Evolutionary conservation across 192 early-diverging fungal species (phyloP), one percentile per base, ranked within the genome.

Genomic region (Backusella luteola): DNA sequence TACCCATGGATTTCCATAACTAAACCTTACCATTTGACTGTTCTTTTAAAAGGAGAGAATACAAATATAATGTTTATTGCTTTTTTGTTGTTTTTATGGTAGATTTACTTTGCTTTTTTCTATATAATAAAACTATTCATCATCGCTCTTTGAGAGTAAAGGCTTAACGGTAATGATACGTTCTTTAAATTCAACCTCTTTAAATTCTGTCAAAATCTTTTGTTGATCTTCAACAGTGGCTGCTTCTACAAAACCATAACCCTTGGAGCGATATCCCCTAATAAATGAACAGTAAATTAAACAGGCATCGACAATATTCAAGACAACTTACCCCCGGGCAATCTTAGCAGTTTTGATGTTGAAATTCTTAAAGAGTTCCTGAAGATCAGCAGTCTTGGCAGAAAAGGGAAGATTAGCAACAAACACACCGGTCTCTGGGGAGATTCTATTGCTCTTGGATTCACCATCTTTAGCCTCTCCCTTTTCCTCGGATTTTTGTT

Each of bases 181-280:
- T 12, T 90, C 94, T 66, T 95, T 91, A 9, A 91, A 84, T 67
- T 82, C 73, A 23, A 88, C 85, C 70, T 84, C 84, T 72, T 85
- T 86, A 66, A 93, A 81, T 72, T 91, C 88, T 17, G 88, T 87
- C 72, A 96, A 78, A 6, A 90, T 91, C 70, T 89, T 91, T 73
- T 86, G 78, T 85, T 96, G 96, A 77, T 96, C 94, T 34, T 79
- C 91, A 63, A 94, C 88, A 77, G 87, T 84, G 34, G 83, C 87
- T 71, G 96, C 87, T 78, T 95, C 94, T 38, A 98, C 93, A 84
- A 99, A 99, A 38, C 96, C 98, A 85, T 93, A 99, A 74, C 97
- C 97, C 86, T 96, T 96, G 84, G 90, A 90, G 68, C 93, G 90
- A 4, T 8, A 23, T 34, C 92, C 92, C 73, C 70, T 71, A 46